A percentile compares a stretch with the other conserved stretches of the same genome.
Evolutionary conservation across 352 stramenopile species (phyloP).

Genomic region (Phytophthora cactorum): DNA sequence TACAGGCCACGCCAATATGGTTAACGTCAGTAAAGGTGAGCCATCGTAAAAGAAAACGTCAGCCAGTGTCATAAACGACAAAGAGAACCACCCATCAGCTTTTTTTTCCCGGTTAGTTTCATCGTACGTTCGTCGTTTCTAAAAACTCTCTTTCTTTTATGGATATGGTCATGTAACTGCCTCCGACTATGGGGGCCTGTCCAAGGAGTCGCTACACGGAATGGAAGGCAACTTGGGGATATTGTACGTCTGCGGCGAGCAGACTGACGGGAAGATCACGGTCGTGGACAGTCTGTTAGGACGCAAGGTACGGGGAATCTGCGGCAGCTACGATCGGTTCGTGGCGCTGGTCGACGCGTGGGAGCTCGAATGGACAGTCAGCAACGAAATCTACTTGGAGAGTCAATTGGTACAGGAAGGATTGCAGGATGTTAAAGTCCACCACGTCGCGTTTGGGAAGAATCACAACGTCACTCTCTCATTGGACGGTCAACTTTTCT

Average conservation of each 20-base stretch:
- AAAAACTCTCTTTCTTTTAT: too few relatives aligned
- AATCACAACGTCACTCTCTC: constrained; percentile 64
- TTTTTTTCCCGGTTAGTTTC: too few relatives aligned
- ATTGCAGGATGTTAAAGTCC: constrained; percentile 57
- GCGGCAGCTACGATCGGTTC: constrained; percentile 53
- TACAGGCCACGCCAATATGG: too few relatives aligned
- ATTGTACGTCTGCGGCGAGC: constrained; percentile 48
- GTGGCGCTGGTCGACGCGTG: constrained; percentile 55
- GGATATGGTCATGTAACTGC: neutral
- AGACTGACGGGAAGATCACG: constrained; percentile 35
- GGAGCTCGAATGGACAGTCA: constrained; percentile 55
- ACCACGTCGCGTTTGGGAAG: constrained; percentile 58
- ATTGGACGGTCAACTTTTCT: constrained; percentile 69
- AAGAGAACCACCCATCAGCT: too few relatives aligned
- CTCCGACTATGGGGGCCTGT: neutral
- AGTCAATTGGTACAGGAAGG: constrained; percentile 40
- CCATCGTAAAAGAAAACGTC: too few relatives aligned
- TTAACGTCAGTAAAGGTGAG: too few relatives aligned
- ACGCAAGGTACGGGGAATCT: constrained; percentile 59
- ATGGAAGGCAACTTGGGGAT: constrained; percentile 6
- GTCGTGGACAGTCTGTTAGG: constrained; percentile 45
- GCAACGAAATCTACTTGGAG: constrained; percentile 24
- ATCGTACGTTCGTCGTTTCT: too few relatives aligned
- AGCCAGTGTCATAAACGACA: too few relatives aligned
- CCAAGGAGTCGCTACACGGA: neutral